Conservation (phyloP, 192 early-diverging fungal genomes). For the Coemansia sp. region DNA sequence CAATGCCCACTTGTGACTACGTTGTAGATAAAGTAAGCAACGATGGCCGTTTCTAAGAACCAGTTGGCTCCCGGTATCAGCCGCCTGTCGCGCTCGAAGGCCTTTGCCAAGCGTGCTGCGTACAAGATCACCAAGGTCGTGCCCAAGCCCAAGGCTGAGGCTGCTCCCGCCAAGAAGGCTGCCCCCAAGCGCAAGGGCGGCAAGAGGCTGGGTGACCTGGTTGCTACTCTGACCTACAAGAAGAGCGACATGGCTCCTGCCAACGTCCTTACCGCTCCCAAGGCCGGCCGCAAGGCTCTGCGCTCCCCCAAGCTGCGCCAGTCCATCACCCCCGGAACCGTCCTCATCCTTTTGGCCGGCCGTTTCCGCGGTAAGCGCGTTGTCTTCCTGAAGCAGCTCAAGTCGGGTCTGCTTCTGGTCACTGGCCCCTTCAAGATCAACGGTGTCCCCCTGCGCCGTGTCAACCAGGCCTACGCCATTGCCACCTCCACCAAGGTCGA, state of each 20-base stretch:
- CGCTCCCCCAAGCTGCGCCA: slow-evolving; percentile 76
- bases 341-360: slow-evolving; percentile 94
- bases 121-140: slow-evolving; percentile 84
- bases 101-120: slow-evolving; percentile 84
- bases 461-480: slow-evolving; percentile 99
- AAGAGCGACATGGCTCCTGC: slow-evolving; percentile 75
- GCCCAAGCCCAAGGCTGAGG: slow-evolving; percentile 44
- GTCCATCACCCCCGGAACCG: slow-evolving; percentile 96
- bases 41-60: slow-evolving; percentile 75
- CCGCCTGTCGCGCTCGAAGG: slow-evolving; percentile 78
- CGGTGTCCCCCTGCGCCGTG: slow-evolving; percentile 96
- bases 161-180: slow-evolving; percentile 20
- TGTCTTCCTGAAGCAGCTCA: slow-evolving; percentile 97
- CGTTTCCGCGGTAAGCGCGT: slow-evolving; percentile 98
- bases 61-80: slow-evolving; percentile 83
- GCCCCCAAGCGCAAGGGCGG: slow-evolving; percentile 39
- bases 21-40: slow-evolving; percentile 48
- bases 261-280: slow-evolving; percentile 78
- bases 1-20: not conserved
- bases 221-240: slow-evolving; percentile 71
- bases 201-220: slow-evolving; percentile 77
- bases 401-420: slow-evolving; percentile 92
- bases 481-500: slow-evolving; percentile 99
- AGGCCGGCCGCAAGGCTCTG: slow-evolving; percentile 77
- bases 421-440: slow-evolving; percentile 98